phyloP scores from a whole-genome alignment of 208 protist species.

The Wallacemonas collosoma region DNA sequence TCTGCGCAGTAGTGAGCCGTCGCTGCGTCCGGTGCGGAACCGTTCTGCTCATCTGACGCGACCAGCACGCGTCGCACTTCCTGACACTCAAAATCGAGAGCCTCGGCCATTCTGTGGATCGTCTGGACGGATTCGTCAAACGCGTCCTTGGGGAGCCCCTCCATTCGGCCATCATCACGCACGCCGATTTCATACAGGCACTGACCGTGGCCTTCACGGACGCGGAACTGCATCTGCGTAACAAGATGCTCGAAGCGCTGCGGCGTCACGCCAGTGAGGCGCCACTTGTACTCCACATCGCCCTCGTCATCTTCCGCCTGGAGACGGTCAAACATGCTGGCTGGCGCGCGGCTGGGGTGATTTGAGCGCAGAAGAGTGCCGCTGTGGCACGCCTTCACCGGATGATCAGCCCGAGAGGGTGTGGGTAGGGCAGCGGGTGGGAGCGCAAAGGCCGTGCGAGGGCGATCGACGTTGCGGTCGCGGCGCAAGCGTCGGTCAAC shows the following conservation, averaged over 20 bases:
- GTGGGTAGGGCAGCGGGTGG: conserved; percentile 22
- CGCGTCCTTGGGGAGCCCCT: conserved; percentile 72
- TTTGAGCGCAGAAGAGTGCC: too few relatives aligned
- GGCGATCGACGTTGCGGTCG: neutral
- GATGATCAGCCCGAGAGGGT: neutral
- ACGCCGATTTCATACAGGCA: conserved; percentile 96
- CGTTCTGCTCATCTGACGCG: neutral
- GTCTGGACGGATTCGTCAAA: conserved; percentile 83
- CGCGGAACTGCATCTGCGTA: conserved; percentile 94
- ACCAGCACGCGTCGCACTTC: neutral
- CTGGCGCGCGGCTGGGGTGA: too few relatives aligned
- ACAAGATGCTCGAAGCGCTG: conserved; percentile 92
- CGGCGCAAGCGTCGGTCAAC: conserved; percentile 12
- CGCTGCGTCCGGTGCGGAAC: too few relatives aligned
- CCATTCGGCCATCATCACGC: conserved; percentile 87
- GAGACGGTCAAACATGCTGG: conserved; percentile 25
- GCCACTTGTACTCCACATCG: conserved; percentile 97
- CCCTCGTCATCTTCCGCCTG: conserved; percentile 92
- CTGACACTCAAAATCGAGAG: conserved; percentile 51
- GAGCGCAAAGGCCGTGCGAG: neutral
- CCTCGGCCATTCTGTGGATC: conserved; percentile 72
- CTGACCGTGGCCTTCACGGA: conserved; percentile 92
- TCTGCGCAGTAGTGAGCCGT: conserved; percentile 71
- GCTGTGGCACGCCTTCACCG: too few relatives aligned
- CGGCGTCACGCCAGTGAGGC: conserved; percentile 78